Evolutionary conservation across 805 yeast species (phyloP), one percentile per base, ranked within the genome.

Genomic region (Torulaspora microellipsoides): DNA sequence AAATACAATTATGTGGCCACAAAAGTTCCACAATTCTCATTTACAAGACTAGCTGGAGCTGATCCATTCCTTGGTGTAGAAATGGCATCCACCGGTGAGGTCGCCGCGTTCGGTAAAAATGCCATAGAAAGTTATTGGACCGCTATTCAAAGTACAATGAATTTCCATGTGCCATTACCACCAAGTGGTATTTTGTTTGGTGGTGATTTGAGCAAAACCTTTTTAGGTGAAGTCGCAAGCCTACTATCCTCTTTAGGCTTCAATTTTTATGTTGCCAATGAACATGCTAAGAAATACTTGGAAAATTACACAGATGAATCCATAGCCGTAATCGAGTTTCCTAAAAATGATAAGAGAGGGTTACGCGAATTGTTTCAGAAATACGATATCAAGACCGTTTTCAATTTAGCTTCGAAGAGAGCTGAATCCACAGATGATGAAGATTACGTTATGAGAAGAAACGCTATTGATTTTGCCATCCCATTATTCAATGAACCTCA

Each of bases 11-110:
- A 88, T 60, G 98, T 91, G 62, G 98, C 98, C 39, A 85, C 95
- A 43, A 93, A 93, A 72, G 97, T 91, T 43, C 99, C 99, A 37
- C 99, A 93, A 72, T 93, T 93, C 70, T 91, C 98, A 7, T 93
- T 93, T 75, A 90, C 98, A 31, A 83, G 99, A 73, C 76, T 93
- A 60, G 97, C 98, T 14, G 99, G 99, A 54, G 99, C 99, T 39
- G 99, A 93, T 68, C 99, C 99, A 52, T 90, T 86, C 77, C 76
- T 93, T 63, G 99, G 99, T 52, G 99, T 93, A 54, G 99, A 93
- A 73, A 93, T 93, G 99, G 83, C 98, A 6, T 90, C 98, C 10
- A 93, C 99, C 40, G 99, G 99, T 68, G 99, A 93, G 72, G 85
- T 93, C 64, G 99, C 99, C 27, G 86, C 96, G 65, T 93, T 93